phyloP scores from a whole-genome alignment of 495 filamentous ascomycete species.

The Trichodelitschia bisporula region DNA sequence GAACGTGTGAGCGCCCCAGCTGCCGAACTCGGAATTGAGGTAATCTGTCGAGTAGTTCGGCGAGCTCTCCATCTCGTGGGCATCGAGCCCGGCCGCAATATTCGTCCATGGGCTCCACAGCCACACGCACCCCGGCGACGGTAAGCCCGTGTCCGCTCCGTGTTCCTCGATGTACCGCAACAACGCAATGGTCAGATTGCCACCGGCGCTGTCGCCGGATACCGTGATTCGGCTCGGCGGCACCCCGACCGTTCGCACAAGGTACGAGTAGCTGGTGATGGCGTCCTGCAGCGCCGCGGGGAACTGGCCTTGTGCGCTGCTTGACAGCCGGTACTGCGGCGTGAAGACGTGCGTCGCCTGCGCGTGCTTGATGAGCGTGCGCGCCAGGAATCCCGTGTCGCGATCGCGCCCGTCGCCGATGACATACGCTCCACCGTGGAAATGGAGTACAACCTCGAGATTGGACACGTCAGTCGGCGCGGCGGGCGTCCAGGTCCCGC shows the following conservation, averaged over 20 bases:
- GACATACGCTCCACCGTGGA: slow-evolving; percentile 27
- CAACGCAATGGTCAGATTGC: slow-evolving; percentile 8
- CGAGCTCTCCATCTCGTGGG: slow-evolving; percentile 6
- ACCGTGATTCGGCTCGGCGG: slow-evolving; percentile 7
- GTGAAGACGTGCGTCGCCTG: slow-evolving; percentile 7
- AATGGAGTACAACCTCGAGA: slow-evolving; percentile 19
- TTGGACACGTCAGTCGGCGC: slow-evolving; percentile 1
- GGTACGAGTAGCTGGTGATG: slow-evolving; percentile 9
- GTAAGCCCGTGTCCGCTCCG: slow-evolving; percentile 5
- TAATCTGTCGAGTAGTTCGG: slow-evolving; percentile 18
- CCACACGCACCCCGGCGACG: slow-evolving; percentile 5
- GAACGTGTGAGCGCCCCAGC: slow-evolving; percentile 16
- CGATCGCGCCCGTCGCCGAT: slow-evolving; percentile 16
- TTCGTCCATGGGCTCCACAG: slow-evolving; percentile 21
- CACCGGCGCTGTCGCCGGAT: slow-evolving; percentile 13
- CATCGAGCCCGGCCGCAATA: slow-evolving; percentile 5
- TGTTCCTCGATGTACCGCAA: slow-evolving; percentile 10
- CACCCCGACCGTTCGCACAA: slow-evolving; percentile 8
- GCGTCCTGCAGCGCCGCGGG: slow-evolving; percentile 13
- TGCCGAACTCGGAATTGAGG: slow-evolving; percentile 12
- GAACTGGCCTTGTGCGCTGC: slow-evolving; percentile 7
- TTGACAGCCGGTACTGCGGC: slow-evolving; percentile 13
- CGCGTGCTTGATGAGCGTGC: slow-evolving; percentile 7
- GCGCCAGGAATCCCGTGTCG: slow-evolving; percentile 16
- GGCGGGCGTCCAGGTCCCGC: slow-evolving; percentile 17